A percentile compares a stretch with the other conserved stretches of the same genome.
phyloP scores from a whole-genome alignment of 768 basidiomycete genomes.

The Phaeotremella fagi region DNA sequence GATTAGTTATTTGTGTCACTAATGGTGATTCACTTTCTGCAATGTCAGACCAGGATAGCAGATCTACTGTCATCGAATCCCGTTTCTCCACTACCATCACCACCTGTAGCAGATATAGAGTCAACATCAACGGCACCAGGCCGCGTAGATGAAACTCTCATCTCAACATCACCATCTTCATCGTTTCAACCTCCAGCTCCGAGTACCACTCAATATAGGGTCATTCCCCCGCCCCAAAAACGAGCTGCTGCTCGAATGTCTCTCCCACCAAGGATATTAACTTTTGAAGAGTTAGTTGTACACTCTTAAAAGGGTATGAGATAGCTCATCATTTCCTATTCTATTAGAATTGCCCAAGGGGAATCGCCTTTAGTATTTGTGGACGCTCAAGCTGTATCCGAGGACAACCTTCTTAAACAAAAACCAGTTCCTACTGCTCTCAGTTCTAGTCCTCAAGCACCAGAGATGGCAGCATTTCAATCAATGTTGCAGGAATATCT shows the following conservation, averaged over 20 bases:
- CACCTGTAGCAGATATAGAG: too few species aligned
- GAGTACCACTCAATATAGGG: constrained; percentile 17
- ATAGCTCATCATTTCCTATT: background rate
- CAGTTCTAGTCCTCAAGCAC: constrained; percentile 13
- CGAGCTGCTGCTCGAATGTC: background rate
- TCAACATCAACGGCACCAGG: too few species aligned
- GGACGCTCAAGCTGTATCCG: constrained; percentile 38
- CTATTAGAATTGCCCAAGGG: constrained; percentile 6
- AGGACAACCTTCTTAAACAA: background rate
- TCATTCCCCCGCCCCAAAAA: constrained; percentile 1
- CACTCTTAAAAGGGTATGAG: background rate
- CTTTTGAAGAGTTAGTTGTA: constrained; percentile 23
- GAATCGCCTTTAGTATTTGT: constrained; percentile 26
- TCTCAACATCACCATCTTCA: too few species aligned
- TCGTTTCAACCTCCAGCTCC: constrained; percentile 1
- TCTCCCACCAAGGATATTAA: constrained; percentile 26
- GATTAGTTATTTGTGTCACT: background rate
- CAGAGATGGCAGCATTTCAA: constrained; percentile 46
- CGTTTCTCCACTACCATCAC: background rate
- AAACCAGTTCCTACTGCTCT: background rate
- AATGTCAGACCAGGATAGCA: background rate
- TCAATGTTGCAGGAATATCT: constrained; percentile 48
- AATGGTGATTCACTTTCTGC: background rate
- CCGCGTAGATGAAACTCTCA: too few species aligned
- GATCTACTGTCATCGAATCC: background rate